Evolutionary conservation across 208 protist species (phyloP).

Genomic region (Crithidia expoeki): DNA sequence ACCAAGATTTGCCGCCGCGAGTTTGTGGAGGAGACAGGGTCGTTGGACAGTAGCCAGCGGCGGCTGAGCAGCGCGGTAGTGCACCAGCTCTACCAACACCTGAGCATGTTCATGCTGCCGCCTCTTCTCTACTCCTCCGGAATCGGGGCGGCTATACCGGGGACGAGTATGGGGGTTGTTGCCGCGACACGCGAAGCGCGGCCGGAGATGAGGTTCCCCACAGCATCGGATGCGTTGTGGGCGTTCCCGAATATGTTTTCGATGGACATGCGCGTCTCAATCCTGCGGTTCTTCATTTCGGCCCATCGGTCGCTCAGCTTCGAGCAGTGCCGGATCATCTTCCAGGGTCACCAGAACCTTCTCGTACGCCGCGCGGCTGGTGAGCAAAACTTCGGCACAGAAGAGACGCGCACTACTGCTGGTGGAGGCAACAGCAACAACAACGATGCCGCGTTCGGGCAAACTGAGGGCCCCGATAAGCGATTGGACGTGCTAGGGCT

Average conservation of each 20-base stretch:
- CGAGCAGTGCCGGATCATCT: slow-evolving; percentile 17
- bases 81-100: slow-evolving; percentile 68
- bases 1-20: slow-evolving; percentile 19
- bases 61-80: slow-evolving; percentile 73
- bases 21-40: slow-evolving; percentile 1
- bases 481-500: slow-evolving; percentile 50
- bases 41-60: slow-evolving; percentile 37
- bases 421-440: background rate
- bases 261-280: slow-evolving; percentile 58
- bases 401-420: background rate
- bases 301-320: slow-evolving; percentile 45
- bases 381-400: slow-evolving; percentile 8
- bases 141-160: slow-evolving; percentile 12
- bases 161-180: background rate
- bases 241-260: slow-evolving; percentile 68
- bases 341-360: slow-evolving; percentile 27
- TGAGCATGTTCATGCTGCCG: slow-evolving; percentile 62
- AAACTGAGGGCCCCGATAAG: background rate
- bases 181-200: background rate
- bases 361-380: slow-evolving; percentile 13
- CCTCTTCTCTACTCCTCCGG: slow-evolving; percentile 42
- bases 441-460: background rate
- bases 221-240: slow-evolving; percentile 72
- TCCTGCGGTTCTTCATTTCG: slow-evolving; percentile 65
- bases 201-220: slow-evolving; percentile 28